phyloP scores from a whole-genome alignment of 2,329 filamentous ascomycete genomes.

The Xylariaceae sp. region DNA sequence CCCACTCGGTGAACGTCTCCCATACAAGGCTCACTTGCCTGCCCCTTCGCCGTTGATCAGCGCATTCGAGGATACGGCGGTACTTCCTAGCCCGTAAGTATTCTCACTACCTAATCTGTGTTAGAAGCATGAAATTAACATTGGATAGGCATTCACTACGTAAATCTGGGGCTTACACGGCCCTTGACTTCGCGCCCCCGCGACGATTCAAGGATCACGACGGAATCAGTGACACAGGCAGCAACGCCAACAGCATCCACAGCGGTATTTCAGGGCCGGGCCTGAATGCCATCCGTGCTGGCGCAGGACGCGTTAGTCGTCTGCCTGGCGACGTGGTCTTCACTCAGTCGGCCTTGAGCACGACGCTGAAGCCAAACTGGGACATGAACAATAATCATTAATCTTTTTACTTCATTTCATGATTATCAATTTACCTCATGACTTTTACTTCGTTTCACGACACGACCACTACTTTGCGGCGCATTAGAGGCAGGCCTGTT shows the following conservation, averaged over 20 bases:
- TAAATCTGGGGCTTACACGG: constrained; percentile 73
- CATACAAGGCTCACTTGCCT: constrained; percentile 70
- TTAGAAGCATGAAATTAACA: constrained; percentile 22
- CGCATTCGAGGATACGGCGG: constrained; percentile 78
- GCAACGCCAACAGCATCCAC: constrained; percentile 61
- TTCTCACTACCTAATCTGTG: neutral
- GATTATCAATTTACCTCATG: neutral
- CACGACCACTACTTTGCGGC: constrained; percentile 14
- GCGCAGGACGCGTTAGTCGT: constrained; percentile 81
- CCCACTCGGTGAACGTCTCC: constrained; percentile 57
- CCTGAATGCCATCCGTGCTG: constrained; percentile 66
- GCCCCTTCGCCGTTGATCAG: constrained; percentile 74
- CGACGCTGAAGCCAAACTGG: constrained; percentile 57
- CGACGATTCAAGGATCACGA: constrained; percentile 64
- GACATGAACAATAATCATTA: constrained; percentile 35
- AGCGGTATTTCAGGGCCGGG: constrained; percentile 71
- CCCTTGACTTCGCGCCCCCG: constrained; percentile 74
- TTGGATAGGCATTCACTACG: constrained; percentile 60
- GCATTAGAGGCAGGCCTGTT: constrained; percentile 8
- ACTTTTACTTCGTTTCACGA: constrained; percentile 15
- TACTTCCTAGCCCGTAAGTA: constrained; percentile 87
- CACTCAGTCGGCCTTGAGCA: constrained; percentile 61
- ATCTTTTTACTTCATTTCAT: constrained; percentile 4
- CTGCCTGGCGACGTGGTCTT: constrained; percentile 79
- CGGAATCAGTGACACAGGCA: constrained; percentile 59